Base-by-base conservation (phyloP, 306 rosid species). In the Ochetophila trinervis region DNA sequence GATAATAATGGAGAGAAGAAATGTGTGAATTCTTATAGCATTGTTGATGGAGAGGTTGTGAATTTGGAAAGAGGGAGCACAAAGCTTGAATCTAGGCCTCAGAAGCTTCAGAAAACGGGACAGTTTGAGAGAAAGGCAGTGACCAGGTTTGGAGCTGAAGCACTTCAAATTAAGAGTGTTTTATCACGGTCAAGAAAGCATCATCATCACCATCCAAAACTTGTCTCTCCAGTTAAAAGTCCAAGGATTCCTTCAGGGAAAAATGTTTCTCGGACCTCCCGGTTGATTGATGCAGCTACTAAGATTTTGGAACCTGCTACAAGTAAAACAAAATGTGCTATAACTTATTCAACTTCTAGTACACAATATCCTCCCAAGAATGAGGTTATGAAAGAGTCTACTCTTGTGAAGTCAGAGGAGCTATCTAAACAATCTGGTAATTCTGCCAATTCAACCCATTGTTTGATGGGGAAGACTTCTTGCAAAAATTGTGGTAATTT, bases 251-350 rank as follows among this genome's bases (percentile, higher is more conserved):
- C 82, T 58, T 82, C 85, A 0, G 83, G 84, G 18, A 91, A 78
- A 76, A 80, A 77, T 54, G 79, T 50, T 35, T 83, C 85, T 63
- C 80, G 86, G 37, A 83, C 86, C 70, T 83, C 96, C 15, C 87
- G 95, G 70, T 76, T 89, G 69, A 82, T 91, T 27, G 96, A 86
- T 65, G 95, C 96, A 16, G 98, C 98, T 30, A 79, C 95, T 62
- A 85, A 70, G 72, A 85, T 91, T 72, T 85, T 91, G 82, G 98
- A 91, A 79, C 96, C 98, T 11, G 89, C 79, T 66, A 68, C 80
- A 3, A 79, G 78, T 67, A 83, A 81, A 67, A 76, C 78, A 19
- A 86, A 85, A 72, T 58, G 67, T 20, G 71, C 91, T 57, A 72
- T 89, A 65, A 70, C 82, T 8, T 82, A 86, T 71, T 66, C 76